Percentiles rank a stretch among this genome's conserved stretches.
Evolutionary conservation across 768 basidiomycete genomes (phyloP).

Genomic region (Phylloporus sp.): DNA sequence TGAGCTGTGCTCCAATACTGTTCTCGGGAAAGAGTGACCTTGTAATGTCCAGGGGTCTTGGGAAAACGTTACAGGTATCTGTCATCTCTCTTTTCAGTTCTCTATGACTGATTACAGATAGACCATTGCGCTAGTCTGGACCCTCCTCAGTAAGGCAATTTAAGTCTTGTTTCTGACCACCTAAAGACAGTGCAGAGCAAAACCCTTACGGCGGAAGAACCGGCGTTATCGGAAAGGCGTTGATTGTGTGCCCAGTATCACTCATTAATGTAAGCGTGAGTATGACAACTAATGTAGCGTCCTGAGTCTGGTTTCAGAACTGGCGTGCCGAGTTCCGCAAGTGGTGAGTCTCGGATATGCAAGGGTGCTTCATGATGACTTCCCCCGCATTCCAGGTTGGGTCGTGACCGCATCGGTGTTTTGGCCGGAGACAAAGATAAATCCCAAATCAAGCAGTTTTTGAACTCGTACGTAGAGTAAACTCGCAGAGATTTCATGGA

Average conservation of each 20-base stretch:
- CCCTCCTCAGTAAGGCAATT: conserved; percentile 69
- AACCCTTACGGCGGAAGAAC: conserved; percentile 64
- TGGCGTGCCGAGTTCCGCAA: conserved; percentile 96
- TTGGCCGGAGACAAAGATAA: conserved; percentile 60
- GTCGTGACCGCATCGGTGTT: conserved; percentile 52
- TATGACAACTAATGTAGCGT: neutral
- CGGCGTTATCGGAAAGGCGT: conserved; percentile 66
- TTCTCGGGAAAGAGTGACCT: conserved; percentile 8
- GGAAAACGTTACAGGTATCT: conserved; percentile 84
- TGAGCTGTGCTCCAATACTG: conserved; percentile 27
- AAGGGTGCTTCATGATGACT: neutral
- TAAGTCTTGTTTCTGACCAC: conserved; percentile 2
- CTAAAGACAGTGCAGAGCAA: conserved; percentile 53
- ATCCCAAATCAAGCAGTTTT: conserved; percentile 60
- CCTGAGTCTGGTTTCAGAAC: conserved; percentile 49
- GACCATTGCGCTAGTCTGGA: conserved; percentile 93
- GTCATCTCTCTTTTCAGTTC: neutral
- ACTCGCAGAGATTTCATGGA: neutral
- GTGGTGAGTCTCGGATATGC: conserved; percentile 56
- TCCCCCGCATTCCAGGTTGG: conserved; percentile 39
- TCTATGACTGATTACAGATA: conserved; percentile 11
- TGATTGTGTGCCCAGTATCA: conserved; percentile 94
- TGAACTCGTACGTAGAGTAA: conserved; percentile 54
- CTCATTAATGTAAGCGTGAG: conserved; percentile 64
- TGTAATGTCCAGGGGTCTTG: conserved; percentile 70